phyloP scores from a whole-genome alignment of 2,329 filamentous ascomycete genomes.

The Fusarium sp. region DNA sequence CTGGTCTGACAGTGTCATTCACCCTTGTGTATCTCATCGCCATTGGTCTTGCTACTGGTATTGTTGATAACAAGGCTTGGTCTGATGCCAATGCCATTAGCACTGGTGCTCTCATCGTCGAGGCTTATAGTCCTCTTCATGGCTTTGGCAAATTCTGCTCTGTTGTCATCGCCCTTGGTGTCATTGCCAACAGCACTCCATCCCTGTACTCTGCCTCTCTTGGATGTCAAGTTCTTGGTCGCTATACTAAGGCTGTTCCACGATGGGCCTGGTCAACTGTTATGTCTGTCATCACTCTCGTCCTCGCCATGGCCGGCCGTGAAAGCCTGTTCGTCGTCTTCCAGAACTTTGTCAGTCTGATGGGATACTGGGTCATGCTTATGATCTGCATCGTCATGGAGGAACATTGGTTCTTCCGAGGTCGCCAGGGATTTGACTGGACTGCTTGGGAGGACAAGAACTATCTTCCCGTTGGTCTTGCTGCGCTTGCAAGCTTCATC shows the following conservation, averaged over 20 bases:
- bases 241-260: constrained; percentile 62
- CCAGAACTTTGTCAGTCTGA: constrained; percentile 63
- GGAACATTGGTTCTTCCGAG: constrained; percentile 58
- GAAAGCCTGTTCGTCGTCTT: constrained; percentile 64
- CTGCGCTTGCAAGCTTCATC: constrained; percentile 57
- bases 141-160: constrained; percentile 68
- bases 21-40: constrained; percentile 75
- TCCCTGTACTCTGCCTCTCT: constrained; percentile 68
- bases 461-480: constrained; percentile 56
- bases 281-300: constrained; percentile 64
- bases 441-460: constrained; percentile 58
- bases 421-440: constrained; percentile 54
- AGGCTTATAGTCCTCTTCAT: constrained; percentile 63
- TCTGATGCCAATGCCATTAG: constrained; percentile 60
- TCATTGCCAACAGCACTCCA: constrained; percentile 66
- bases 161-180: constrained; percentile 63
- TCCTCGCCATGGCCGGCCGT: constrained; percentile 64
- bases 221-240: constrained; percentile 68
- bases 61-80: constrained; percentile 62
- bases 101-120: constrained; percentile 66
- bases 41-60: constrained; percentile 63
- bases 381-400: constrained; percentile 60
- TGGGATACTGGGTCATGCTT: constrained; percentile 66
- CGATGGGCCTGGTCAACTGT: constrained; percentile 65
- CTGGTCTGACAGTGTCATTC: constrained; percentile 68